Evolutionary conservation across 306 rosid genomes (phyloP), one percentile per base, ranked within the genome.

Genomic region (Quercus parvula): DNA sequence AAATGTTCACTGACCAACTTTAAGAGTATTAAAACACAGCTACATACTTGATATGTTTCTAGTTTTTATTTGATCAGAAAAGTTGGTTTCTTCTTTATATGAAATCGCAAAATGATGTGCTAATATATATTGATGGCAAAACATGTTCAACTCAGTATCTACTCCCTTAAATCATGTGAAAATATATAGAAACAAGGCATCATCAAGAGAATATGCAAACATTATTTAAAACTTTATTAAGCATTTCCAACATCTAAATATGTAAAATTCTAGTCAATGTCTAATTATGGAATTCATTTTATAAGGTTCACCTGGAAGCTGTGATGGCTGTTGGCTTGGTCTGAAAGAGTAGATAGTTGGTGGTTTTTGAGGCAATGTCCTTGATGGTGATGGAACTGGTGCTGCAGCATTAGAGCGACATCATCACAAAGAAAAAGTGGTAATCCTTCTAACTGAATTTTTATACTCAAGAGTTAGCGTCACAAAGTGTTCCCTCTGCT

Each of bases 261-360:
- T 30, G 22, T 44, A 1, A 25, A 77, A 74, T 62, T 82, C 27
- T 64, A 70, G n/a, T 46, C 33, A 67, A 27, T 7, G 51, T 8
- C 24, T 68, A 69, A 12, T 10, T 19, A 31, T 57, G 72, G 49
- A 73, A 56, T 57, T 59, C 25, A 28, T 5, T 66, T 66, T 17
- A 31, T 18, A n/a, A 62, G 67, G 22, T 38, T 77, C 69, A 80
- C 85, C 80, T 75, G 81, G 70, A 4, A 61, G 31, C 10, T 4
- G 35, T 10, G 38, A 56, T 7, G 62, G 76, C 7, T 12, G 75
- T 74, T 49, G 31, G 35, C 66, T 51, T 27, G 10, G 75, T 8
- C 62, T 63, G 71, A 54, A 24, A 25, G 56, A 80, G 54, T 35
- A 64, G 22, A 44, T 20, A 24, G 9, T 54, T 70, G 77, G 46